Percentiles rank a stretch among this genome's conserved stretches.
These are phyloP conservation scores for Coemansia sp. DNA, from an alignment of 192 early-diverging fungal genomes.

Conservation along the genomic window DNA sequence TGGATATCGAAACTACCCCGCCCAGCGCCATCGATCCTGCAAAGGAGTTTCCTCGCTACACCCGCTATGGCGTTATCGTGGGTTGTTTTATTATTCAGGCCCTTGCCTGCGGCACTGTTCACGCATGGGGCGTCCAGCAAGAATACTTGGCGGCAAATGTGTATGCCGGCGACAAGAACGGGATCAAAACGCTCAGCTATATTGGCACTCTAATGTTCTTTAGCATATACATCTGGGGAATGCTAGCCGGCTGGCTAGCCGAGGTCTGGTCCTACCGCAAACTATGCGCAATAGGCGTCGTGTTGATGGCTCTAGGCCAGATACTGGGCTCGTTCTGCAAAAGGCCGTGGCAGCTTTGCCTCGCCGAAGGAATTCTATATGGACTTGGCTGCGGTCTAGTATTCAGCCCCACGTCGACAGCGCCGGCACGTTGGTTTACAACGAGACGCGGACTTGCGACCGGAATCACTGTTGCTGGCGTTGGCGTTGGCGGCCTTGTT, in stretches of 20 bases:
- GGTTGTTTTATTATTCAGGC: constrained; percentile 47
- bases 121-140: constrained; percentile 51
- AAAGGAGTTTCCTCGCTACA: constrained; percentile 22
- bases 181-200: constrained; percentile 36
- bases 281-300: constrained; percentile 30
- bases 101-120: constrained; percentile 39
- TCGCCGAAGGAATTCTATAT: constrained; percentile 68
- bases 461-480: constrained; percentile 67
- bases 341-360: constrained; percentile 67
- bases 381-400: constrained; percentile 62
- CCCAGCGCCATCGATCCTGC: neutral
- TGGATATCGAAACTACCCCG: neutral
- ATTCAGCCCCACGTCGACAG: constrained; percentile 61
- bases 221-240: constrained; percentile 41
- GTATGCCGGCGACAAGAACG: constrained; percentile 18
- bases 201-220: constrained; percentile 52
- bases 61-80: constrained; percentile 36
- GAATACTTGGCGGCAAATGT: constrained; percentile 40
- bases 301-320: constrained; percentile 58
- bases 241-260: constrained; percentile 48
- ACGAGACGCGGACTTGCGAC: constrained; percentile 63
- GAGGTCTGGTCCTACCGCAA: constrained; percentile 51
- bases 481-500: constrained; percentile 65
- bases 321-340: constrained; percentile 64
- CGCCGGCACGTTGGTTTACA: constrained; percentile 69